A percentile compares a stretch with the other conserved stretches of the same genome.
Evolutionary conservation across 345 rosid species (phyloP).

Genomic region (Citrus glauca): DNA sequence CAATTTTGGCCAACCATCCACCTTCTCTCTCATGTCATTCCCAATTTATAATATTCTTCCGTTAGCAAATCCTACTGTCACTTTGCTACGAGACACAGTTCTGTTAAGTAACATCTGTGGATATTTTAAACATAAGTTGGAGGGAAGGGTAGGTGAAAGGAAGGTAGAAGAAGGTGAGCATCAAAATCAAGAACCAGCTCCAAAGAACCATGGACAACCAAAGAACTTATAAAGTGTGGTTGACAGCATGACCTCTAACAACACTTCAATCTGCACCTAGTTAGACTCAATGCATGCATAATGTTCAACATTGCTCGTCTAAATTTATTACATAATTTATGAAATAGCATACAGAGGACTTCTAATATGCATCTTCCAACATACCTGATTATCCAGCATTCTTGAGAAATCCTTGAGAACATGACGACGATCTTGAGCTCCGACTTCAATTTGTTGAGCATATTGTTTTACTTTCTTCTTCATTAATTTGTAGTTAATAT

Average conservation of each 20-base stretch:
- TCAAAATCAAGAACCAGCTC: background rate
- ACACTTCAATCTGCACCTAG: background rate
- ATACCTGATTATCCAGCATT: conserved; percentile 91
- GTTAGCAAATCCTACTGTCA: background rate
- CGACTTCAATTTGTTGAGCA: conserved; percentile 74
- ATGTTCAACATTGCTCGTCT: background rate
- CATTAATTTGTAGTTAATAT: conserved; percentile 93
- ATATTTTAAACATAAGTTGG: background rate
- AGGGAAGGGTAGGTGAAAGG: background rate
- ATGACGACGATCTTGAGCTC: conserved; percentile 69
- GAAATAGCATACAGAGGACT: background rate
- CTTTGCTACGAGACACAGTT: background rate
- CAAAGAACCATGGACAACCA: background rate
- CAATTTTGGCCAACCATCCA: background rate
- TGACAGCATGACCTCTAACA: background rate
- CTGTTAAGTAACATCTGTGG: background rate
- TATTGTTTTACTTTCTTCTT: conserved; percentile 89
- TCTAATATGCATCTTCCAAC: background rate
- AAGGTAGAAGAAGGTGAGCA: background rate
- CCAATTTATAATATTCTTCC: background rate
- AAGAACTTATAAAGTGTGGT: background rate
- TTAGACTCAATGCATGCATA: background rate
- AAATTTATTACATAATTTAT: background rate
- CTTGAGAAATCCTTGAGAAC: conserved; percentile 99
- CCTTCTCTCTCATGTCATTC: background rate